Percentiles rank a stretch among this genome's conserved stretches.
Evolutionary conservation across 140 eudicot genomes (phyloP).

Genomic region (Cichorium intybus): DNA sequence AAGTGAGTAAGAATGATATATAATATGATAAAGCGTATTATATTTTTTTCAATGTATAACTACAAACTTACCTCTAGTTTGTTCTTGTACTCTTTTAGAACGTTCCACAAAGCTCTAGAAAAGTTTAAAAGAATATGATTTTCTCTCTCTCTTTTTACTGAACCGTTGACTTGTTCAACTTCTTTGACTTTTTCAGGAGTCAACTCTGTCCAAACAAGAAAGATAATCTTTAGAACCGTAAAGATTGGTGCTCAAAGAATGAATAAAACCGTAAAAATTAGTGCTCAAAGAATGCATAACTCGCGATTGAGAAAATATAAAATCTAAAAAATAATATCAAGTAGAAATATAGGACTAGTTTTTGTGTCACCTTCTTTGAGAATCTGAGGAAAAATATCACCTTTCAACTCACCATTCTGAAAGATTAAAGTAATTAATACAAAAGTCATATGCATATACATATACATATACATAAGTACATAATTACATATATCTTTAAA

Average conservation of each 20-base stretch:
- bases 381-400: slow-evolving; percentile 19
- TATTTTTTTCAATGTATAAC: not conserved
- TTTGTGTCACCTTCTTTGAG: slow-evolving; percentile 40
- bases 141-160: slow-evolving; percentile 35
- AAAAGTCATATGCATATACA: not conserved
- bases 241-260: not conserved
- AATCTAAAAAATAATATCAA: no score
- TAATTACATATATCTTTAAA: no score
- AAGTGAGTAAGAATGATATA: not conserved
- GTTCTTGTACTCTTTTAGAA: slow-evolving; percentile 65
- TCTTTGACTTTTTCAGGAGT: slow-evolving; percentile 24
- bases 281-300: no score
- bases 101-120: slow-evolving; percentile 71
- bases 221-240: slow-evolving; percentile 10
- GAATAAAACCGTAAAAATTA: not conserved
- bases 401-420: slow-evolving; percentile 47
- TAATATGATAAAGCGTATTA: not conserved
- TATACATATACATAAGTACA: not conserved
- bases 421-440: slow-evolving; percentile 7
- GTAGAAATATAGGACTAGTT: no score
- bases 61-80: slow-evolving; percentile 54
- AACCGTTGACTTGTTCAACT: slow-evolving; percentile 16
- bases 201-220: slow-evolving; percentile 25
- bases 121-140: slow-evolving; percentile 51
- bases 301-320: no score